Evolutionary conservation across 441 rosid species (phyloP), one percentile per base, ranked within the genome.

Genomic region (Erysimum cheiri): DNA sequence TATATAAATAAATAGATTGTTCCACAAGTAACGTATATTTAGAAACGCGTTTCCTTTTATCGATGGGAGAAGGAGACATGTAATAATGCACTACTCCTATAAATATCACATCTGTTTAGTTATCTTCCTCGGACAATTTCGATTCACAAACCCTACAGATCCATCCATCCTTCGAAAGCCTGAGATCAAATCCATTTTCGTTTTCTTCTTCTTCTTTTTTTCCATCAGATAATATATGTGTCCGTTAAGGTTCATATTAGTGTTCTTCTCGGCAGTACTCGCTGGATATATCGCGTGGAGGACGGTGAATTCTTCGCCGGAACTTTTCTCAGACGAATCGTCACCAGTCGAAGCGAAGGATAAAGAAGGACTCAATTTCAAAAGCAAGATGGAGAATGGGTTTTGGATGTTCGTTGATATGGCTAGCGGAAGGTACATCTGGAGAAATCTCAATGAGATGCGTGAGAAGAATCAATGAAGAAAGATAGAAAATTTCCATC

Each of bases 341-440:
- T 53, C 12, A 0, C 10, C 60, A 7, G 64, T 39, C 5, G 88
- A 84, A 19, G 58, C 55, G 44, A 69, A 83, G 3, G 90, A 87
- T 6, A 69, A 79, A 65, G 72, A 78, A 70, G 88, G 69, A 74
- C 46, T 74, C 74, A 57, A 69, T 76, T 70, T 78, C 19, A 88
- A 75, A 73, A 83, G 65, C 86, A 75, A 63, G 80, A 72, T 82
- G 60, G 88, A 82, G 70, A 83, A 84, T 66, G 97, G 91, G 48
- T 91, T 91, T 81, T 94, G 97, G 97, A 83, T 80, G 64, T 89
- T 91, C 40, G 94, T 90, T n/a, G 97, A 94, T 80, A 91, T 94
- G 94, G 97, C 97, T 9, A 91, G 90, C 48, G 97, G 99, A 50
- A 88, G 81, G 63, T 91, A 90, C 70, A 60, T 94, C 69, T 92